Evolutionary conservation across 495 filamentous ascomycete genomes (phyloP), one percentile per base, ranked within the genome.

Genomic region (Penicillium roqueforti): DNA sequence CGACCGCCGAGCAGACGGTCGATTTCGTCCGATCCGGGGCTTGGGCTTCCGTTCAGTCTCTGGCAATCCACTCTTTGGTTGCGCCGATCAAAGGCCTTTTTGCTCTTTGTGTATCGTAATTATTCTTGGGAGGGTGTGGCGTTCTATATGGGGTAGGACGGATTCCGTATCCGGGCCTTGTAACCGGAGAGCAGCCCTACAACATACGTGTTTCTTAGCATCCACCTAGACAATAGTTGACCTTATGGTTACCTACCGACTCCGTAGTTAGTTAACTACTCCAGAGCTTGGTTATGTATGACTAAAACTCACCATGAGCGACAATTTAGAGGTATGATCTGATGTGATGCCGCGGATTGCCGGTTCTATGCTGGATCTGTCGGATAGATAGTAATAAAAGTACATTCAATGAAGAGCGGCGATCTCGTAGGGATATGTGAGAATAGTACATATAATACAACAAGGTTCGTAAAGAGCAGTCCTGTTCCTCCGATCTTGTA

Each of bases 341-440:
- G 19, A 18, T 18, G 19, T 28, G n/a, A 16, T 49, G 22, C 32
- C 47, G 22, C 14, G 7, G n/a, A 32, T 26, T 26, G 1, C 22
- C 32, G 32, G 19, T 49, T 49, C 20, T 11, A 11, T 18, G 20
- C 11, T 29, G 22, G n/a, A 9, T 41, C 49, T 39, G 51, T 32
- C 16, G 29, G 31, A 22, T 47, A 20, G 42, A 59, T 50, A 42
- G 44, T 52, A 51, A 55, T 55, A 52, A 51, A 57, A 63, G 44
- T 60, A 66, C 58, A 62, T 59, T 65, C 51, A 63, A 62, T 56
- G 64, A 70, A 48, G 72, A 76, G 73, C 63, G 73, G 73, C 62
- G 73, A 76, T 71, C 64, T 70, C 62, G 53, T 65, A 54, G 63
- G 63, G 63, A 68, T 75, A 74, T 72, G 68, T 56, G 47, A 63